Percentiles rank a stretch among this genome's conserved stretches.
Conservation (phyloP, 352 stramenopile species). For the Globisporangium solare region DNA sequence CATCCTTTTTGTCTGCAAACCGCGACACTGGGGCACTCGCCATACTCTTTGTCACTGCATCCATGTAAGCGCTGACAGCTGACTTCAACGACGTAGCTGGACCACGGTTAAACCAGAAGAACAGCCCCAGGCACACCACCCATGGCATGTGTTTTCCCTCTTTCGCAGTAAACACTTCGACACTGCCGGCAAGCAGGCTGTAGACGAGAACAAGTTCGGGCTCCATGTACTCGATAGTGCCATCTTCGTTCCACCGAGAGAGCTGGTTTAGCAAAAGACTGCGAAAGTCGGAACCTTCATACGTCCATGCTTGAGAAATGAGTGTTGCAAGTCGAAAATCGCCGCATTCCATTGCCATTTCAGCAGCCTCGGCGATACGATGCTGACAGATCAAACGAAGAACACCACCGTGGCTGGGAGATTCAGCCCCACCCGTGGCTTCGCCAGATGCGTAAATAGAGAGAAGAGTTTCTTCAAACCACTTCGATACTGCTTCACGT, state of each 20-base stretch:
- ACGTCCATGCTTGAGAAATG: conserved; percentile 49
- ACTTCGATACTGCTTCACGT: conserved; percentile 67
- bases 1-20: conserved; percentile 39
- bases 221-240: conserved; percentile 53
- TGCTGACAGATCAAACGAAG: conserved; percentile 50
- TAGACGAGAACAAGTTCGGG: conserved; percentile 58
- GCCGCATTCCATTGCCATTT: conserved; percentile 54
- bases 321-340: conserved; percentile 66
- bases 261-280: conserved; percentile 51
- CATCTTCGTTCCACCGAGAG: conserved; percentile 47
- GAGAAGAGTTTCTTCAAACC: conserved; percentile 58
- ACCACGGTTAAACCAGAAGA: conserved; percentile 68
- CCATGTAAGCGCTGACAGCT: conserved; percentile 35
- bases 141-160: conserved; percentile 42
- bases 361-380: conserved; percentile 46
- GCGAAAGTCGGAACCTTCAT: conserved; percentile 48
- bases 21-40: conserved; percentile 27
- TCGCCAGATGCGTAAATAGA: conserved; percentile 7
- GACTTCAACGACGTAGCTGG: conserved; percentile 42
- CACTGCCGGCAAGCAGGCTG: conserved; percentile 51
- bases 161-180: conserved; percentile 53
- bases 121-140: conserved; percentile 54
- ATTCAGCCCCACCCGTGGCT: conserved; percentile 1
- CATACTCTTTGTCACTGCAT: conserved; percentile 37
- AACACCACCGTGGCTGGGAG: conserved; percentile 26